phyloP scores from a whole-genome alignment of 257 asterid species.

The Ballota nigra region DNA sequence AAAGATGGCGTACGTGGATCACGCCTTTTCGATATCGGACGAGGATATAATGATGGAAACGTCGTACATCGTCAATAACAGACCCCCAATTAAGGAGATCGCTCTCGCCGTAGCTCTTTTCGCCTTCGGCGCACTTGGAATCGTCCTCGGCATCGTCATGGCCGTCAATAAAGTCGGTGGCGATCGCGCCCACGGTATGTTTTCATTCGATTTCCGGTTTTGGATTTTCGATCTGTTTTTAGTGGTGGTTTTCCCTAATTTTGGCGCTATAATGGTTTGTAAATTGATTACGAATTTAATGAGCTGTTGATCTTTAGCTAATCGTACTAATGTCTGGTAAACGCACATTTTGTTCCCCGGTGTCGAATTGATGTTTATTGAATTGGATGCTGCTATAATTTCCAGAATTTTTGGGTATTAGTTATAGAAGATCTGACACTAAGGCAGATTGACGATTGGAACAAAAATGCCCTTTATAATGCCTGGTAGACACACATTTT shows the following conservation, averaged over 20 bases:
- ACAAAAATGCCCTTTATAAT: neutral
- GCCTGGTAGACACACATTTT: neutral
- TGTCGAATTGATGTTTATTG: neutral
- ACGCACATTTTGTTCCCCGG: neutral
- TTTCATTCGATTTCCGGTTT: neutral
- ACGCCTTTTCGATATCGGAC: slow-evolving; percentile 88
- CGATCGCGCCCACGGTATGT: slow-evolving; percentile 75
- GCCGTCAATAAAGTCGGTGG: slow-evolving; percentile 79
- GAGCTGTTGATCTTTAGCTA: neutral
- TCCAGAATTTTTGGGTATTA: neutral
- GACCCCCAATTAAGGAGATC: slow-evolving; percentile 90
- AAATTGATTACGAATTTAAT: neutral
- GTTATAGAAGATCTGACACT: too few species aligned
- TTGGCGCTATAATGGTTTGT: neutral
- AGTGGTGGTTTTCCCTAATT: neutral
- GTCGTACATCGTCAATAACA: slow-evolving; percentile 55
- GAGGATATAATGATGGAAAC: slow-evolving; percentile 85
- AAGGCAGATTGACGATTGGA: too few species aligned
- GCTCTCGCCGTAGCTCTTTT: slow-evolving; percentile 78
- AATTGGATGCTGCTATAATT: neutral
- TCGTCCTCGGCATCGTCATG: slow-evolving; percentile 64
- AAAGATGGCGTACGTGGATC: slow-evolving; percentile 88
- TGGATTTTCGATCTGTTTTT: slow-evolving; percentile 17
- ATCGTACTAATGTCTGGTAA: neutral
- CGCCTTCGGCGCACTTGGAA: slow-evolving; percentile 68